These are phyloP conservation scores for Fomitopsis betulina DNA, from an alignment of 1,284 basidiomycete genomes.

Conservation along the genomic window DNA sequence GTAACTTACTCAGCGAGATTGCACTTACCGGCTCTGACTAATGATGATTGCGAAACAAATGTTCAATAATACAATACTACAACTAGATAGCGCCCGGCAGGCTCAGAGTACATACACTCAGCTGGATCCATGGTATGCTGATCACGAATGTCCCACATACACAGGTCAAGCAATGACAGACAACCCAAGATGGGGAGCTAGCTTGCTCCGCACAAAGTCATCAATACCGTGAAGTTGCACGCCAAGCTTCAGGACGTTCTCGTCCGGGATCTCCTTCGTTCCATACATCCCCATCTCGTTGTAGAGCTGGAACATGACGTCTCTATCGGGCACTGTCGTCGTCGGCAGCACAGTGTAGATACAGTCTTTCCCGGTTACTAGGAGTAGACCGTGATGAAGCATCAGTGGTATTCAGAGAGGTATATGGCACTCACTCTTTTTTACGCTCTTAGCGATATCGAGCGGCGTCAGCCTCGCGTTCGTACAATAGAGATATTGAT, in stretches of 20 bases:
- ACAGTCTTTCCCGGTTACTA: slow-evolving; percentile 19
- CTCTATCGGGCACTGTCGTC: slow-evolving; percentile 19
- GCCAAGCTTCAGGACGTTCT: slow-evolving; percentile 15
- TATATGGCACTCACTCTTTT: slow-evolving; percentile 9
- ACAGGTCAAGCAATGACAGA: slow-evolving; percentile 4
- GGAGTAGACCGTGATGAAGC: neutral
- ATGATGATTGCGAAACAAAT: too few species aligned
- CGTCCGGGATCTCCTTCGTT: slow-evolving; percentile 19
- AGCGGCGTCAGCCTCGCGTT: slow-evolving; percentile 16
- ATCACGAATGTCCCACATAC: neutral
- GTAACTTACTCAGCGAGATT: too few species aligned
- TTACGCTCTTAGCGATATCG: slow-evolving; percentile 17
- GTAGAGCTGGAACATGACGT: slow-evolving; percentile 23
- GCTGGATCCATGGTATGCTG: too few species aligned
- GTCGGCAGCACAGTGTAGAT: slow-evolving; percentile 14
- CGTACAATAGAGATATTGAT: slow-evolving; percentile 16
- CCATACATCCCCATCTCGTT: slow-evolving; percentile 23
- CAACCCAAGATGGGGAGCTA: slow-evolving; percentile 19
- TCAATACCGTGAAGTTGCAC: slow-evolving; percentile 18
- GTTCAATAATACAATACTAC: too few species aligned
- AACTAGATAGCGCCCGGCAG: too few species aligned
- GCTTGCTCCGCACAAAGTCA: slow-evolving; percentile 16
- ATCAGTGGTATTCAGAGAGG: neutral
- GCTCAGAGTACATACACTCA: neutral
- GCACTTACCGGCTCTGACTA: too few species aligned